Conservation (phyloP, 2,329 filamentous ascomycete genomes). For the Curvularia sp. region DNA sequence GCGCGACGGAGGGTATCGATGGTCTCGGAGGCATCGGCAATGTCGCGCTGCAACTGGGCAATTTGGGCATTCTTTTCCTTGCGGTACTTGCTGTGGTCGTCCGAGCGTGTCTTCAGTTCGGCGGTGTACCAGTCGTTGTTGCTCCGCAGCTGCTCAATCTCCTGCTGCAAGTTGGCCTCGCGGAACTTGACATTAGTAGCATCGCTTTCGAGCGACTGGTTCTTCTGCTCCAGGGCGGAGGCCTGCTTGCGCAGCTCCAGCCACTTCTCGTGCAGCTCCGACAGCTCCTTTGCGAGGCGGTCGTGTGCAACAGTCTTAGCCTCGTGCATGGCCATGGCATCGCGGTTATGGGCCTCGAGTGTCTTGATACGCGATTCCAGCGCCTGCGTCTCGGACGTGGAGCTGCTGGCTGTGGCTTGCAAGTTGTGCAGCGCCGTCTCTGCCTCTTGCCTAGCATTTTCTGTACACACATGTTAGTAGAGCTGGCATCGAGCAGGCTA, state of each 20-base stretch:
- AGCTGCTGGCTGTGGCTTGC: conserved; percentile 75
- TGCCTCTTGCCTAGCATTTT: conserved; percentile 75
- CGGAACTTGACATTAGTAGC: conserved; percentile 85
- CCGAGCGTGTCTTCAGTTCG: conserved; percentile 88
- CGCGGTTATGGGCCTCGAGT: conserved; percentile 89
- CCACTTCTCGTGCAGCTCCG: conserved; percentile 87
- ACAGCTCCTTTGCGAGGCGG: conserved; percentile 82
- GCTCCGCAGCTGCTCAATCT: conserved; percentile 84
- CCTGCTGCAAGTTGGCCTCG: conserved; percentile 88
- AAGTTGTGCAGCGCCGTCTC: conserved; percentile 83
- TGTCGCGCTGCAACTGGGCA: conserved; percentile 83
- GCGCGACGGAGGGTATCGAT: conserved; percentile 80
- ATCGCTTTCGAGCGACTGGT: conserved; percentile 81
- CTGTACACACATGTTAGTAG: conserved; percentile 56
- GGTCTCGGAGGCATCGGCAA: conserved; percentile 81
- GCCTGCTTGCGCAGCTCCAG: conserved; percentile 84
- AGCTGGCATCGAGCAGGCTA: conserved; percentile 1
- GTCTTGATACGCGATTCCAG: conserved; percentile 84
- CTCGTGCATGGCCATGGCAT: conserved; percentile 87
- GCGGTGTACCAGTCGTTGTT: conserved; percentile 93
- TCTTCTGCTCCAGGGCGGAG: conserved; percentile 78
- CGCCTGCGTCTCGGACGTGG: conserved; percentile 75
- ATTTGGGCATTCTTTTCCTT: conserved; percentile 95
- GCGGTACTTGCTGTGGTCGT: conserved; percentile 85
- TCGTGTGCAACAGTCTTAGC: conserved; percentile 88